Evolutionary conservation across 495 filamentous ascomycete genomes (phyloP), one percentile per base, ranked within the genome.

Genomic region (Bryoglossum gracile): DNA sequence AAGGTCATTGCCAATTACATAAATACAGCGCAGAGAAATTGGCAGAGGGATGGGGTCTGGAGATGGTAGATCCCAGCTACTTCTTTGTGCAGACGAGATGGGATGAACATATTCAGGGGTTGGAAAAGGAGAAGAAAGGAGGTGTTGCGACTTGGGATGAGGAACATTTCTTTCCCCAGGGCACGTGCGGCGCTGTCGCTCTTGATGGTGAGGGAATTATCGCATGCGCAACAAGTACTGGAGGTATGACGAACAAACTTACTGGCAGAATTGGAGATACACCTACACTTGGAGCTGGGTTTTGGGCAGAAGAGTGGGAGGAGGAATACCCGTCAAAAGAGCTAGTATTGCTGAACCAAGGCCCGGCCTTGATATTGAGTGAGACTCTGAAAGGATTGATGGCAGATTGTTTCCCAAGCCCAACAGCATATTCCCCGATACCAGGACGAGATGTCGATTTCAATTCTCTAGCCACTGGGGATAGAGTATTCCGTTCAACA

Each of bases 231-330:
- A 95, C 89, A 0, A 89, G 83, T 51, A 95, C 89, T 0, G 89
- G 89, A 1, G 89, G 89, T 0, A 50, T 94, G 62, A 95, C 89
- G 16, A 95, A 95, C 57, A 95, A 95, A 68, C 60, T 89, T 22
- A 83, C 85, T 0, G 87, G 87, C 1, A 69, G 88, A 10, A 84
- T 95, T 50, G 90, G 90, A 0, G 90, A 95, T 63, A 95, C 89
- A 3, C 89, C 89, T 0, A 85, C 84, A 0, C 69, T 89, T 11
- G 89, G 90, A 3, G 86, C 89, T 2, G 55, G 55, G 2, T 57
- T 57, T 35, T 57, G 55, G 55, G 55, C 55, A 6, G 55, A 57
- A 38, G 55, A 57, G 19, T 57, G 55, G 55, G 55, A 57, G 23
- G 55, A 57, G 11, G 45, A 49, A 33, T 43, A 28, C 14, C 24